phyloP scores from a whole-genome alignment of 768 basidiomycete genomes.

The Baorangia bicolor region DNA sequence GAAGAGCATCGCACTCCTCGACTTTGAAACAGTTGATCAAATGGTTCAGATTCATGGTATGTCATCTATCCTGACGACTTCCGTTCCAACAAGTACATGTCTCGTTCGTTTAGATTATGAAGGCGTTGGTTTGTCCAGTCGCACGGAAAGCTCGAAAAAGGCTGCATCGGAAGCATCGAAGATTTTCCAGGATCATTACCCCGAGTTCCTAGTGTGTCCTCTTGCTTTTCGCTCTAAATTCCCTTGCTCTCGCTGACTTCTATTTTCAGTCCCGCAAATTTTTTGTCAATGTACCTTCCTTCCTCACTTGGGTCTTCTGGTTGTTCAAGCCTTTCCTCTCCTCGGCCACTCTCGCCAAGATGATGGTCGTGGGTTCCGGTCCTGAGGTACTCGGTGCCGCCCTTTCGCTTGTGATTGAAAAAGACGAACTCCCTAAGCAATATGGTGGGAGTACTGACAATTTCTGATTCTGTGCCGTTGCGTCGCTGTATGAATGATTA shows the following conservation, averaged over 20 bases:
- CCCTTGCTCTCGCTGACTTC: not conserved
- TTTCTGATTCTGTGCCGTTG: constrained; percentile 35
- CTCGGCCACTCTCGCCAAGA: constrained; percentile 74
- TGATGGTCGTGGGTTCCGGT: constrained; percentile 73
- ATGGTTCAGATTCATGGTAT: constrained; percentile 72
- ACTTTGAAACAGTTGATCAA: constrained; percentile 73
- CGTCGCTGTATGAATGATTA: not conserved
- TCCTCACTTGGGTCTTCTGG: constrained; percentile 85
- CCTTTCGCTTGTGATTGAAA: constrained; percentile 55
- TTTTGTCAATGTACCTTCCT: constrained; percentile 77
- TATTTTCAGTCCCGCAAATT: constrained; percentile 62
- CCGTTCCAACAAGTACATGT: not conserved
- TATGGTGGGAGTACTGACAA: constrained; percentile 69
- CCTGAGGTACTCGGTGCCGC: constrained; percentile 56
- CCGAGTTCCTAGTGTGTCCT: constrained; percentile 62
- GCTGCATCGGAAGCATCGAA: constrained; percentile 73
- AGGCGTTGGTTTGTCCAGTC: constrained; percentile 62
- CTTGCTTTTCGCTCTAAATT: constrained; percentile 14
- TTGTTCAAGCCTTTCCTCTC: constrained; percentile 73
- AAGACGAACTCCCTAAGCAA: constrained; percentile 57
- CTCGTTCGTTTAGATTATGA: constrained; percentile 57
- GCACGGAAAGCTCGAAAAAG: constrained; percentile 72
- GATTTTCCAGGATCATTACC: constrained; percentile 77
- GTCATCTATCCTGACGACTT: constrained; percentile 1
- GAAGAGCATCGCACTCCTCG: constrained; percentile 55